These are phyloP conservation scores for Beauveria bassiana DNA, from an alignment of 2,329 filamentous ascomycete genomes.

Conservation along the genomic window DNA sequence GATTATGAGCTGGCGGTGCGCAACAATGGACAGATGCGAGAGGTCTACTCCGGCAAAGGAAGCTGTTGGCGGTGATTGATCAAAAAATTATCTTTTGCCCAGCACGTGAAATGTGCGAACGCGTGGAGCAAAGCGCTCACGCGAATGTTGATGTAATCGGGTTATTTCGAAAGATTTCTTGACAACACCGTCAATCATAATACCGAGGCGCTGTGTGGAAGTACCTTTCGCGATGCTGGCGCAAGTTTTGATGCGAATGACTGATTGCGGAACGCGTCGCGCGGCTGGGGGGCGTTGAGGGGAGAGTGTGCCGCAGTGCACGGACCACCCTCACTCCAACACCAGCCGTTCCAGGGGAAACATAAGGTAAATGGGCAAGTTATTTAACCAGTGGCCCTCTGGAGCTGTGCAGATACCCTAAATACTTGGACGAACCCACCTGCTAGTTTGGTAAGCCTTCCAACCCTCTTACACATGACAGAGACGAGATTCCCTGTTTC, in stretches of 20 bases:
- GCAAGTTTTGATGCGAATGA: constrained; percentile 1
- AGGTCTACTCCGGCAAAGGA: not conserved
- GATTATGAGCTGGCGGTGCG: not conserved
- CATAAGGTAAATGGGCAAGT: no score
- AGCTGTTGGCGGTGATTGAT: not conserved
- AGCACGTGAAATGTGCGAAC: not conserved
- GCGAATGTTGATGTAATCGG: not conserved
- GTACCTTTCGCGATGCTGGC: not conserved
- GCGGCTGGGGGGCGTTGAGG: constrained; percentile 3
- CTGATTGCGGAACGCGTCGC: constrained; percentile 10
- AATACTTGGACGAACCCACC: not conserved
- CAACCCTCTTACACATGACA: not conserved
- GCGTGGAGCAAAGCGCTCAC: not conserved
- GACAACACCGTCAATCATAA: constrained; percentile 45
- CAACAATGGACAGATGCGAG: not conserved
- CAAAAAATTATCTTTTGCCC: not conserved
- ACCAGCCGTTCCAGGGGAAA: not conserved
- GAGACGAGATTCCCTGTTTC: not conserved
- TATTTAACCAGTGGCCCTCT: no score
- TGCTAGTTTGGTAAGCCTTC: not conserved
- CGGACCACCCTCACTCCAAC: not conserved
- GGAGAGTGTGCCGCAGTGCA: constrained; percentile 1
- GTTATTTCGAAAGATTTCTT: not conserved
- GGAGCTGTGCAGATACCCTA: no score
- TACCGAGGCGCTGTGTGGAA: constrained; percentile 25